Evolutionary conservation across 768 basidiomycete genomes (phyloP).

Genomic region (Suillus discolor): DNA sequence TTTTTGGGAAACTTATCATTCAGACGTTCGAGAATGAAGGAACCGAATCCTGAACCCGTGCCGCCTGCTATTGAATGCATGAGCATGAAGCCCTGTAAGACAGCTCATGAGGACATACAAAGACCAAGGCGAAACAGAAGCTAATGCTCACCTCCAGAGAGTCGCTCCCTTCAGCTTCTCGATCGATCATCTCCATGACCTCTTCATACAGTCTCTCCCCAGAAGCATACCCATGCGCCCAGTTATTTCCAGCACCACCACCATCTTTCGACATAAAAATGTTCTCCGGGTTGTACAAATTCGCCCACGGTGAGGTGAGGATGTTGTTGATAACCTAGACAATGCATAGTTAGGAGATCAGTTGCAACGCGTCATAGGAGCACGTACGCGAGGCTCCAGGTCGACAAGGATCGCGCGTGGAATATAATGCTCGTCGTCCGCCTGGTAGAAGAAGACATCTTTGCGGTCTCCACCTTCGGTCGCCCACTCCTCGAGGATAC

Average conservation of each 20-base stretch:
- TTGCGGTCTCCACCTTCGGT: conserved; percentile 95
- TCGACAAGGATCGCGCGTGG: conserved; percentile 96
- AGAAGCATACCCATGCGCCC: conserved; percentile 92
- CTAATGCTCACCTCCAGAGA: conserved; percentile 76
- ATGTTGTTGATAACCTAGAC: conserved; percentile 95
- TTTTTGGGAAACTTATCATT: conserved; percentile 99
- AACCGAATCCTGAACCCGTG: conserved; percentile 96
- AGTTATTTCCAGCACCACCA: conserved; percentile 99
- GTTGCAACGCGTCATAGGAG: conserved; percentile 8
- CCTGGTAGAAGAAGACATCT: conserved; percentile 99
- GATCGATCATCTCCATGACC: conserved; percentile 98
- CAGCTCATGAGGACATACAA: conserved; percentile 3
- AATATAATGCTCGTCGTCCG: conserved; percentile 99
- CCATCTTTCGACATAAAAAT: conserved; percentile 96
- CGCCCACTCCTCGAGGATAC: conserved; percentile 96
- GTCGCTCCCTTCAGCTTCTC: conserved; percentile 97
- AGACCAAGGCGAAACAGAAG: background rate
- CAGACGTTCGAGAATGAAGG: conserved; percentile 94
- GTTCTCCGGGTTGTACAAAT: conserved; percentile 95
- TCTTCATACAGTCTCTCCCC: conserved; percentile 95
- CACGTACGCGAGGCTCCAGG: conserved; percentile 88
- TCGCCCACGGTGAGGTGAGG: conserved; percentile 82
- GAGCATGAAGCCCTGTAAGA: conserved; percentile 92
- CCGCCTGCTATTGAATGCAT: conserved; percentile 99
- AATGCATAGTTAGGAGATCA: conserved; percentile 1